Percentiles rank a stretch among this genome's conserved stretches.
These are phyloP conservation scores for Pseudogymnoascus sp. DNA, from an alignment of 2,329 filamentous ascomycete species.

Conservation along the genomic window DNA sequence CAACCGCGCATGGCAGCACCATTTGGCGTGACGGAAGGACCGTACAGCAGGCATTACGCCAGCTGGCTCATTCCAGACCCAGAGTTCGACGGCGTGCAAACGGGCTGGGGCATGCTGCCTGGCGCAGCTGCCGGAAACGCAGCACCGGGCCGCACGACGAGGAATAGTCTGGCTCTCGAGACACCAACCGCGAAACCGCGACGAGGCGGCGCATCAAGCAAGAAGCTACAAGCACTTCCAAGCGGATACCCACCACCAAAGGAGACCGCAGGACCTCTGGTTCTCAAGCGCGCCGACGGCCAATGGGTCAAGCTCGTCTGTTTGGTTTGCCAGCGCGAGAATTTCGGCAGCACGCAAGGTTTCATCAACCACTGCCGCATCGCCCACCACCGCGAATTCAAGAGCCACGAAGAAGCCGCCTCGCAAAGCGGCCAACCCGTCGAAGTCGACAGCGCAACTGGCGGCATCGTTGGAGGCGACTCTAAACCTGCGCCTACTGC, in stretches of 20 bases:
- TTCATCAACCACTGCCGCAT: conserved; percentile 99
- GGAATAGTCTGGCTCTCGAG: conserved; percentile 60
- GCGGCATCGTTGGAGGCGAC: conserved; percentile 36
- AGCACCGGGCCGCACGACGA: conserved; percentile 61
- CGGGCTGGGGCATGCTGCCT: conserved; percentile 13
- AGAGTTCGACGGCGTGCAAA: conserved; percentile 61
- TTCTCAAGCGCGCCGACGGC: conserved; percentile 79
- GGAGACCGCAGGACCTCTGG: conserved; percentile 73
- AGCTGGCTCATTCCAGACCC: conserved; percentile 90
- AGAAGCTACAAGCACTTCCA: conserved; percentile 61
- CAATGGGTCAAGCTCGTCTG: conserved; percentile 86
- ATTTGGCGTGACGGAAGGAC: conserved; percentile 84
- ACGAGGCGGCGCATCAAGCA: conserved; percentile 46
- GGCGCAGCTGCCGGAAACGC: conserved; percentile 31
- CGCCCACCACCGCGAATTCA: conserved; percentile 85
- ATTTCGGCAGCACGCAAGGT: conserved; percentile 95
- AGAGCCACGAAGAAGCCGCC: conserved; percentile 91
- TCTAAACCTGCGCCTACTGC: conserved; percentile 28
- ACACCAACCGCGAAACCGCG: conserved; percentile 39
- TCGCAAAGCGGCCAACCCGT: conserved; percentile 78
- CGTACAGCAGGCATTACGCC: conserved; percentile 88
- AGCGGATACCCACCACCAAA: conserved; percentile 66
- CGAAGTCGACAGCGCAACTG: conserved; percentile 53
- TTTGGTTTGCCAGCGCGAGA: conserved; percentile 75
- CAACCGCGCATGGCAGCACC: conserved; percentile 73